Percentiles rank a stretch among this genome's conserved stretches.
Evolutionary conservation across 805 yeast species (phyloP).

Genomic region (Candida coleopterorum): DNA sequence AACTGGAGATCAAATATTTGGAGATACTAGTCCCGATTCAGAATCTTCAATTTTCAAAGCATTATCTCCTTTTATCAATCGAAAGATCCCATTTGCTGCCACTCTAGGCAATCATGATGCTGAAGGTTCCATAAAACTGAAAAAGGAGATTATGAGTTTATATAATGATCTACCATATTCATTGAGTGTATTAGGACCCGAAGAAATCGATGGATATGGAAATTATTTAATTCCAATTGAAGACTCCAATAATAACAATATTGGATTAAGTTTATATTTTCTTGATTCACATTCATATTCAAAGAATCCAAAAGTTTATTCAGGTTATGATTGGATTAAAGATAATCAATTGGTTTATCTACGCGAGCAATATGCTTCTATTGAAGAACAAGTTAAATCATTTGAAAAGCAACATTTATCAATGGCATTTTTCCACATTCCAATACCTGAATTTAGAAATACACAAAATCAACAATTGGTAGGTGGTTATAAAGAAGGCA

Average conservation of each 20-base stretch:
- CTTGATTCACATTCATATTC: slow-evolving; percentile 82
- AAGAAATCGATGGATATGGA: slow-evolving; percentile 73
- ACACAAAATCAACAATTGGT: slow-evolving; percentile 35
- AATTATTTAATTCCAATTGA: slow-evolving; percentile 61
- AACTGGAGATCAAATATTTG: slow-evolving; percentile 91
- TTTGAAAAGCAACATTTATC: slow-evolving; percentile 48
- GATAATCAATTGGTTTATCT: slow-evolving; percentile 62
- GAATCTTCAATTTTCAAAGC: slow-evolving; percentile 79
- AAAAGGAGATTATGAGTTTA: slow-evolving; percentile 58
- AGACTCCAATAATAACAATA: slow-evolving; percentile 27
- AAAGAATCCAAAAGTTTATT: slow-evolving; percentile 55
- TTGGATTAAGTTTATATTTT: slow-evolving; percentile 60
- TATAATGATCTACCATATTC: slow-evolving; percentile 63
- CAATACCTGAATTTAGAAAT: slow-evolving; percentile 77
- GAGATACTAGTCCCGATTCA: slow-evolving; percentile 73
- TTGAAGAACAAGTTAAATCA: slow-evolving; percentile 22
- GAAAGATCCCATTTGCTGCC: slow-evolving; percentile 78
- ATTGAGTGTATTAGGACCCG: slow-evolving; percentile 58
- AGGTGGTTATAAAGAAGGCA: slow-evolving; percentile 67
- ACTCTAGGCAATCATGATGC: slow-evolving; percentile 94
- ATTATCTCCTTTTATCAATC: slow-evolving; percentile 58
- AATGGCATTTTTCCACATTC: slow-evolving; percentile 94
- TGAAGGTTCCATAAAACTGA: slow-evolving; percentile 59
- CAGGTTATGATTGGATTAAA: slow-evolving; percentile 86
- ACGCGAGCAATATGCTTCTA: slow-evolving; percentile 24